phyloP scores from a whole-genome alignment of 1,284 basidiomycete species.

The Vanrija sp. region DNA sequence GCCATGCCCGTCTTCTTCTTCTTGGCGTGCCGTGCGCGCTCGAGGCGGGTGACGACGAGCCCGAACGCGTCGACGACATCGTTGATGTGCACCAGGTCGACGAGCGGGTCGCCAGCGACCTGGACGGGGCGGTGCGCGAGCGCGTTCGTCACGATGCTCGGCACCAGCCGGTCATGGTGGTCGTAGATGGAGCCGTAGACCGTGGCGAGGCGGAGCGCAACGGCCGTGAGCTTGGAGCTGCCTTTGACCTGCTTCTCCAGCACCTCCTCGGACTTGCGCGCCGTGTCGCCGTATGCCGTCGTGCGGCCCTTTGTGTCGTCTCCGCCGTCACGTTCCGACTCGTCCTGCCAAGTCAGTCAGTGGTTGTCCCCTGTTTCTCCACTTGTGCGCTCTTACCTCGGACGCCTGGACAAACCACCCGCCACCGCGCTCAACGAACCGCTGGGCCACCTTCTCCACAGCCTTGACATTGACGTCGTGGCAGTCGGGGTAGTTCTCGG shows the following conservation, averaged over 20 bases:
- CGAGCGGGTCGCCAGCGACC: constrained; percentile 27
- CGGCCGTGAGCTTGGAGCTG: constrained; percentile 15
- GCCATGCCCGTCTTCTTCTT: not conserved
- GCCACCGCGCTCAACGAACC: constrained; percentile 5
- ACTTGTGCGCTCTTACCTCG: constrained; percentile 10
- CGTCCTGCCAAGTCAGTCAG: constrained; percentile 1
- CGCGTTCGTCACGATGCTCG: constrained; percentile 28
- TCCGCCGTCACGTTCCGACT: not conserved
- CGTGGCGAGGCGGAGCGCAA: constrained; percentile 30
- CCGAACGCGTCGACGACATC: constrained; percentile 14
- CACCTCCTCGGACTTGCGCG: constrained; percentile 23
- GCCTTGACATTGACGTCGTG: constrained; percentile 30
- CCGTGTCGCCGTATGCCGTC: constrained; percentile 1
- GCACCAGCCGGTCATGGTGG: constrained; percentile 32
- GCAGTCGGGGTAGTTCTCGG: constrained; percentile 33
- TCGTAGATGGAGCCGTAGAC: constrained; percentile 32
- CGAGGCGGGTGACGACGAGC: constrained; percentile 3
- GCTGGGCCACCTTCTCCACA: constrained; percentile 20
- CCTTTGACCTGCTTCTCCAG: constrained; percentile 11
- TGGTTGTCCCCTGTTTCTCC: too few relatives aligned
- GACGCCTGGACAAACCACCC: constrained; percentile 32
- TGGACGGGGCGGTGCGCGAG: constrained; percentile 32
- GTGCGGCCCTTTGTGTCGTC: too few relatives aligned
- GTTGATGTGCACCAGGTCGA: constrained; percentile 13
- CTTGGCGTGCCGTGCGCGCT: not conserved